Conservation (phyloP, 805 yeast genomes). For the Candida insectalens region DNA sequence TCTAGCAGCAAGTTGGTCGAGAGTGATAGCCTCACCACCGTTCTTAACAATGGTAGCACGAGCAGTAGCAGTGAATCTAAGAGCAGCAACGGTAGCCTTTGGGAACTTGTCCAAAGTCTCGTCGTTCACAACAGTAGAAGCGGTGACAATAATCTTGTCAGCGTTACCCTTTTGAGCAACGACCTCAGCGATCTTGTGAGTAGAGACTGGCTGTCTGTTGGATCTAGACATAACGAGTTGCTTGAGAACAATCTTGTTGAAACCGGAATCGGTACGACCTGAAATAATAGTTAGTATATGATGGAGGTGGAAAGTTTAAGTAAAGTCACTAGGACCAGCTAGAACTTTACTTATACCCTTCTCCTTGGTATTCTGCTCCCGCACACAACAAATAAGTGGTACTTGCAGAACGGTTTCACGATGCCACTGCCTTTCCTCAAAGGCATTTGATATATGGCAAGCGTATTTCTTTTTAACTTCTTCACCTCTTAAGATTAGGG, state of each 20-base stretch:
- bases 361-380: too few species aligned
- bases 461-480: too few species aligned
- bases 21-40: slow-evolving; percentile 99
- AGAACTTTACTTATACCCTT: too few species aligned
- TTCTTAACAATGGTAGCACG: slow-evolving; percentile 94
- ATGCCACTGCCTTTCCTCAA: too few species aligned
- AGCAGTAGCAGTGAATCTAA: slow-evolving; percentile 99
- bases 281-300: slow-evolving; percentile 23
- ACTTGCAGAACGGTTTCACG: too few species aligned
- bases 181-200: slow-evolving; percentile 82
- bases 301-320: too few species aligned
- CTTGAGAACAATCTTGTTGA: slow-evolving; percentile 95
- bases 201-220: slow-evolving; percentile 99
- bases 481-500: too few species aligned
- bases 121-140: slow-evolving; percentile 99
- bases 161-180: slow-evolving; percentile 75
- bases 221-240: slow-evolving; percentile 94
- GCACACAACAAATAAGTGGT: too few species aligned
- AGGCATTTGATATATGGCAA: too few species aligned
- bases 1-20: slow-evolving; percentile 97
- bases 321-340: too few species aligned
- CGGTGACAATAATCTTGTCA: slow-evolving; percentile 91
- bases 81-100: slow-evolving; percentile 97
- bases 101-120: slow-evolving; percentile 89
- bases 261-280: slow-evolving; percentile 98